phyloP scores from a whole-genome alignment of 768 basidiomycete species.

The Xerocomellus chrysenteron region DNA sequence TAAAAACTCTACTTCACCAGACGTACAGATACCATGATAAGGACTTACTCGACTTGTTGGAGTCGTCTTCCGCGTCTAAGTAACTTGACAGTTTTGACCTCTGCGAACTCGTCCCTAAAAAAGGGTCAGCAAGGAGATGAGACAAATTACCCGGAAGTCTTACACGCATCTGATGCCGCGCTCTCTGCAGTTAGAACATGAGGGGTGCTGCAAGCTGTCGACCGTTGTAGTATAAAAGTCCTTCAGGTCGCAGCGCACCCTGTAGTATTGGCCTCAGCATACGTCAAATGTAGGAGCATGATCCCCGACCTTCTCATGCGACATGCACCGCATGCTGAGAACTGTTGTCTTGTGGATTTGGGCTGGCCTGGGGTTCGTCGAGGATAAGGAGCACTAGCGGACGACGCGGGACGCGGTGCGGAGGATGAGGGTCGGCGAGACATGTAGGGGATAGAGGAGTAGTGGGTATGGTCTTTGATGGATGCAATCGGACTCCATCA shows the following conservation, averaged over 20 bases:
- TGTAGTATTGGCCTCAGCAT: conserved; percentile 28
- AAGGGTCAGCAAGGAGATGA: conserved; percentile 7
- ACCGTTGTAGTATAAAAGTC: conserved; percentile 60
- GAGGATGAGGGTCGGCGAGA: conserved; percentile 53
- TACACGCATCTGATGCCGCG: conserved; percentile 93
- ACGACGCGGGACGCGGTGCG: conserved; percentile 26
- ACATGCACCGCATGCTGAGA: conserved; percentile 93
- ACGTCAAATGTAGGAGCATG: neutral
- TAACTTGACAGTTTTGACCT: conserved; percentile 87
- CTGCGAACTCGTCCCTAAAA: conserved; percentile 83
- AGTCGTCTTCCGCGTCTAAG: conserved; percentile 75
- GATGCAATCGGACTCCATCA: conserved; percentile 23
- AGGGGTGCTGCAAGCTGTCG: conserved; percentile 41
- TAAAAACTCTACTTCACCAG: conserved; percentile 5
- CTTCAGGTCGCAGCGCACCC: conserved; percentile 93
- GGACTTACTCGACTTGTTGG: conserved; percentile 79
- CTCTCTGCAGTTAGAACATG: conserved; percentile 89
- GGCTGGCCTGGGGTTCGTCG: conserved; percentile 60
- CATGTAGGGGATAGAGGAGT: conserved; percentile 42
- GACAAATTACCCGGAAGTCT: conserved; percentile 32
- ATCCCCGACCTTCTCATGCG: conserved; percentile 72
- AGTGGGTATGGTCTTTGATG: conserved; percentile 17
- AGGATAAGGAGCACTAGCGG: conserved; percentile 34
- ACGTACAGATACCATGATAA: conserved; percentile 1
- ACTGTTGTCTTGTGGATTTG: conserved; percentile 79